Percentiles rank a stretch among this genome's conserved stretches.
phyloP scores from a whole-genome alignment of 306 rosid genomes.

The Lotus japonicus region DNA sequence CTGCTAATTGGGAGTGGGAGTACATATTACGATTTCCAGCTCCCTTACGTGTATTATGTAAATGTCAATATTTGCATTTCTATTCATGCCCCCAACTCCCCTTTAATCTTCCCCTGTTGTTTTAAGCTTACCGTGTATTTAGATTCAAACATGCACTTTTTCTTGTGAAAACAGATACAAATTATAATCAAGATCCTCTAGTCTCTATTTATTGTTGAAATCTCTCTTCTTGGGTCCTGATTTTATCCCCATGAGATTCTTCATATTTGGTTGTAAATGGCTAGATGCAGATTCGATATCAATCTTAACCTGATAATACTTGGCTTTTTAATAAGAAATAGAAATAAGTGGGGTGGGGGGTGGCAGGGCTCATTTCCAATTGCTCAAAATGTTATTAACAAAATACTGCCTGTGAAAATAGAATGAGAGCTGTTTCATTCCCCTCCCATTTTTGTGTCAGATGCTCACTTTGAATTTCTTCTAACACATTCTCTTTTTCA shows the following conservation, averaged over 20 bases:
- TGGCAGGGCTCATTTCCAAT: neutral
- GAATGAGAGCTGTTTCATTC: neutral
- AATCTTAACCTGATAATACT: slow-evolving; percentile 1
- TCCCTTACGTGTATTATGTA: neutral
- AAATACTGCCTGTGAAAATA: neutral
- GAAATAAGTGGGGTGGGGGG: neutral
- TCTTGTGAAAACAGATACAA: neutral
- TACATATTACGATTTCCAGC: neutral
- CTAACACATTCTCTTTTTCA: slow-evolving; percentile 3
- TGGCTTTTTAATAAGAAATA: slow-evolving; percentile 2
- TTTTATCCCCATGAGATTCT: slow-evolving; percentile 10
- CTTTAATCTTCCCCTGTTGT: neutral
- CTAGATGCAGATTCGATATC: slow-evolving; percentile 5
- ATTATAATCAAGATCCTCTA: neutral
- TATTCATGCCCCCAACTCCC: neutral
- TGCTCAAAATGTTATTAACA: neutral
- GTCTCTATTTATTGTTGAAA: neutral
- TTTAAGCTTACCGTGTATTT: neutral
- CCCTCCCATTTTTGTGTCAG: neutral
- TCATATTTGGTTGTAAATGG: no score
- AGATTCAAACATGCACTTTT: neutral
- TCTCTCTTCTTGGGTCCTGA: neutral
- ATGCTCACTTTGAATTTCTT: slow-evolving; percentile 15
- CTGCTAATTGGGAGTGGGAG: neutral
- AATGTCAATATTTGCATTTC: neutral